Conservation (phyloP, 2,329 filamentous ascomycete genomes). For the Neophaeococcomyces aloes region DNA sequence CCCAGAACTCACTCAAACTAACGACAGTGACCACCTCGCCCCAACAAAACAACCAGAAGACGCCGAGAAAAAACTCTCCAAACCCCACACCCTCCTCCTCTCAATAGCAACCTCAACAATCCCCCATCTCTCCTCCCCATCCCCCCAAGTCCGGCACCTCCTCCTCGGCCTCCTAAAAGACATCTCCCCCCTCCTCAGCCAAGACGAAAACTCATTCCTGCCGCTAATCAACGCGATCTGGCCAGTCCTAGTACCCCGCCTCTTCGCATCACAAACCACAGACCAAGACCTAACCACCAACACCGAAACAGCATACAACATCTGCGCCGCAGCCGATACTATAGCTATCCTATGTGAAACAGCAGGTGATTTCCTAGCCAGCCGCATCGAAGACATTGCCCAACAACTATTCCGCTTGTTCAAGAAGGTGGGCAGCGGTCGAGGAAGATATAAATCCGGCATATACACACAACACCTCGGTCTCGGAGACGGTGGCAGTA, state of each 20-base stretch:
- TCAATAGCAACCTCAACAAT: conserved; percentile 76
- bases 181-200: conserved; percentile 59
- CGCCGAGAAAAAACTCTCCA: conserved; percentile 42
- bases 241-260: conserved; percentile 64
- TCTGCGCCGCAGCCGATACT: conserved; percentile 58
- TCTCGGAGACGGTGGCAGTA: too few species aligned
- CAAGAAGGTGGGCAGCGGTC: conserved; percentile 20
- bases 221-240: conserved; percentile 84
- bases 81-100: conserved; percentile 69
- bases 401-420: conserved; percentile 34
- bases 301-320: conserved; percentile 41
- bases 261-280: conserved; percentile 35
- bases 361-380: conserved; percentile 71
- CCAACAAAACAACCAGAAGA: conserved; percentile 27
- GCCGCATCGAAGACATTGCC: conserved; percentile 62
- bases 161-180: conserved; percentile 67
- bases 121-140: conserved; percentile 79
- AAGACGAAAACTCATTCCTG: conserved; percentile 71
- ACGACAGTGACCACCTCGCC: conserved; percentile 28
- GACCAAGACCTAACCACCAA: conserved; percentile 16
- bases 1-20: conserved; percentile 21
- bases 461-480: conserved; percentile 21
- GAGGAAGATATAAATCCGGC: conserved; percentile 32
- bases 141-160: conserved; percentile 64
- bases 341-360: conserved; percentile 57